Evolutionary conservation across 2,329 filamentous ascomycete genomes (phyloP), one percentile per base, ranked within the genome.

Genomic region (Graphilbum sp.): DNA sequence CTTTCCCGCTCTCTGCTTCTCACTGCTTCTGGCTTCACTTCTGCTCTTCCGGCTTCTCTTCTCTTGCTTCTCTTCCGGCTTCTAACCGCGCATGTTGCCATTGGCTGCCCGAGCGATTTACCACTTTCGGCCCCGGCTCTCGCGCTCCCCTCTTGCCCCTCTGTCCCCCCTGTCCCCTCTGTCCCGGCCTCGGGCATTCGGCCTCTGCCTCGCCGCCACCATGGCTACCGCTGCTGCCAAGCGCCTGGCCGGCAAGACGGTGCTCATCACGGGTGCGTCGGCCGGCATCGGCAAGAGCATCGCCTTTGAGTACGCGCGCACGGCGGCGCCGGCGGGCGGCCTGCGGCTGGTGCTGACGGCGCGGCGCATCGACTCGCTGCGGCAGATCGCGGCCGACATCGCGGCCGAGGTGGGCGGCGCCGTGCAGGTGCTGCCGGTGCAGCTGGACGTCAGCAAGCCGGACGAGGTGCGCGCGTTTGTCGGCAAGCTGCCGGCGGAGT

Each of bases 301-400:
- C 16, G 90, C 88, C n/a, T 64, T 90, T 46, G 90, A 96, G 58
- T 98, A 96, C 53, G 90, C 90, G 20, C 75, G 84, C 41, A 88
- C 87, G 2, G 72, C 80, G 18, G 85, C 85, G 8, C 69, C 76
- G 40, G 42, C 39, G 5, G 43, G 41, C 12, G 68, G 77, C 52
- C 67, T 96, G 47, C 85, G 81, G 55, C 68, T 98, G 36, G 76
- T 96, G 48, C 61, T 96, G 42, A 90, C 90, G 7, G 90, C 90
- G n/a, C 74, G 90, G 21, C 75, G 90, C 35, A 61, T 86, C 49
- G 87, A 95, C 49, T 66, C 69, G 1, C 64, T 98, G 46, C 73
- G 81, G 49, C 62, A 87, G 59, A 56, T 96, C 44, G 83, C 84
- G 10, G 66, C 66, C 31, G 70, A 90, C 45, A 93, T 96, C 52